phyloP scores from a whole-genome alignment of 2,329 filamentous ascomycete species.

The Pleoardoris graminearum region DNA sequence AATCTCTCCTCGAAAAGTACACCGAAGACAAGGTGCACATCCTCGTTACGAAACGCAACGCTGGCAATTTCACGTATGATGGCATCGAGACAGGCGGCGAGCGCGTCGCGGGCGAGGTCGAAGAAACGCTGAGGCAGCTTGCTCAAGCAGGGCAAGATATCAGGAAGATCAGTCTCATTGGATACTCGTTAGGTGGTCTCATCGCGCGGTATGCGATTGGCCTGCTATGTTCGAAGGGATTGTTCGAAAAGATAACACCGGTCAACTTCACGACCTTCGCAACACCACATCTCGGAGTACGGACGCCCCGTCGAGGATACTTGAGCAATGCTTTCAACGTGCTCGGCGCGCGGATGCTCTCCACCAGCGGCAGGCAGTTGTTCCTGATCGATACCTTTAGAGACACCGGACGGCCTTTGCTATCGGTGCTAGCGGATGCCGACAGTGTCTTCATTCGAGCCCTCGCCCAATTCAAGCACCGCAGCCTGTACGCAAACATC shows the following conservation, averaged over 20 bases:
- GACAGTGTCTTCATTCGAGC: constrained; percentile 84
- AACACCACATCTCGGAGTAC: constrained; percentile 67
- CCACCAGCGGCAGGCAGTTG: constrained; percentile 81
- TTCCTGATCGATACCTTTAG: constrained; percentile 87
- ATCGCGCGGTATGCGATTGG: constrained; percentile 86
- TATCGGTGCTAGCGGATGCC: constrained; percentile 80
- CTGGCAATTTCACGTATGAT: constrained; percentile 69
- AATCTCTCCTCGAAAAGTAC: constrained; percentile 64
- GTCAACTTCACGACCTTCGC: constrained; percentile 95
- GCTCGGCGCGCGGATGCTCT: constrained; percentile 79
- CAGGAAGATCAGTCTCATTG: constrained; percentile 80
- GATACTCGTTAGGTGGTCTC: constrained; percentile 87
- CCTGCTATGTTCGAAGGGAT: constrained; percentile 76
- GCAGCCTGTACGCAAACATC: constrained; percentile 82
- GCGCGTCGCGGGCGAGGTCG: constrained; percentile 65
- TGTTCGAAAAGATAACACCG: constrained; percentile 78
- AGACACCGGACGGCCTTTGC: constrained; percentile 76
- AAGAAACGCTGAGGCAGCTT: constrained; percentile 59
- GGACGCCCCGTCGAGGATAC: constrained; percentile 50
- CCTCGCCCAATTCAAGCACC: constrained; percentile 73
- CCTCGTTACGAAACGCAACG: constrained; percentile 72
- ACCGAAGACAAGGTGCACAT: constrained; percentile 68
- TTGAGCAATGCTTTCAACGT: constrained; percentile 66
- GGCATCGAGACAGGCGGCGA: constrained; percentile 71
- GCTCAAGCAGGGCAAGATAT: constrained; percentile 69